A percentile compares a stretch with the other conserved stretches of the same genome.
These are phyloP conservation scores for Podospora bellae-mahoneyi DNA, from an alignment of 495 filamentous ascomycete species.

Conservation along the genomic window DNA sequence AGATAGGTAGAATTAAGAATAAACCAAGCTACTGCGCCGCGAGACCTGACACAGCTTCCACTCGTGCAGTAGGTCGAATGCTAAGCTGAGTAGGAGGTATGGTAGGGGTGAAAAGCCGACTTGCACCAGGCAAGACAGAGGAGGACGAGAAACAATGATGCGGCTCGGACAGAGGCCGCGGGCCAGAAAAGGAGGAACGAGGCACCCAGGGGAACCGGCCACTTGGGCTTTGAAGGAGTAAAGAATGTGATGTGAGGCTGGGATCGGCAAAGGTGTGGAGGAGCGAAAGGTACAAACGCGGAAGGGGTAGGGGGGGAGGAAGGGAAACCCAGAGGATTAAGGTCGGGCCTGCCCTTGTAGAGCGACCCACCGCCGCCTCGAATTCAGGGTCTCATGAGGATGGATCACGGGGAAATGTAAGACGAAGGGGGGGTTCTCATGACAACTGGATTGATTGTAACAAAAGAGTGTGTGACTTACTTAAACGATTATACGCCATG, in stretches of 20 bases:
- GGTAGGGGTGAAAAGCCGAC: slow-evolving; percentile 15
- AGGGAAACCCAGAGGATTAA: slow-evolving; percentile 8
- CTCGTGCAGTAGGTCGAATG: background rate
- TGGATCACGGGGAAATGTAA: slow-evolving; percentile 5
- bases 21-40: slow-evolving; percentile 22
- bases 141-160: slow-evolving; percentile 21
- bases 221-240: slow-evolving; percentile 20
- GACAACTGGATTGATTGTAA: background rate
- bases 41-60: slow-evolving; percentile 16
- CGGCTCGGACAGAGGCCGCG: slow-evolving; percentile 14
- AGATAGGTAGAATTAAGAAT: slow-evolving; percentile 18
- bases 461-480: slow-evolving; percentile 48
- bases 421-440: background rate
- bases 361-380: background rate
- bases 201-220: slow-evolving; percentile 13
- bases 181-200: slow-evolving; percentile 9
- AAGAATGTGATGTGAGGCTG: slow-evolving; percentile 19
- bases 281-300: slow-evolving; percentile 7
- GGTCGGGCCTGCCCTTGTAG: slow-evolving; percentile 7
- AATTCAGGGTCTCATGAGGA: slow-evolving; percentile 8
- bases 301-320: slow-evolving; percentile 19
- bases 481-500: slow-evolving; percentile 71
- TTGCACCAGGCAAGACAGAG: slow-evolving; percentile 33
- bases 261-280: slow-evolving; percentile 8
- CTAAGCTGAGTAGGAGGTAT: slow-evolving; percentile 4